phyloP scores from a whole-genome alignment of 108 stramenopile genomes.

The Cyclotella sp. region DNA sequence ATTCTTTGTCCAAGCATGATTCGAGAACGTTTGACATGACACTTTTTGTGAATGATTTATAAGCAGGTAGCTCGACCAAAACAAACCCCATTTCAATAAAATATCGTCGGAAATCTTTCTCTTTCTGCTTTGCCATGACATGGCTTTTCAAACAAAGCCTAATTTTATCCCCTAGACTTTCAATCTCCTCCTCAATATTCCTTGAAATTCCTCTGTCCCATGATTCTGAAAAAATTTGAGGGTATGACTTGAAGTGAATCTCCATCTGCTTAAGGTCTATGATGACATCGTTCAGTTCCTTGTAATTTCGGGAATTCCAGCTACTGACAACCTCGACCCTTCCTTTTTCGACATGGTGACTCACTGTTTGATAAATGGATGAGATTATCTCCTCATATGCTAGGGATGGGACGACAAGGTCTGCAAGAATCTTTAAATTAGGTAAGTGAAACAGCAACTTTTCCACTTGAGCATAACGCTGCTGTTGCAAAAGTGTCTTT shows the following conservation, averaged over 20 bases:
- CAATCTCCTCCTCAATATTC: slow-evolving; percentile 56
- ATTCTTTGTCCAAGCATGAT: slow-evolving; percentile 53
- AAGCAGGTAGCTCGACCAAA: slow-evolving; percentile 58
- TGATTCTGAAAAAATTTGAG: slow-evolving; percentile 53
- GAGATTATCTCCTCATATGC: slow-evolving; percentile 28
- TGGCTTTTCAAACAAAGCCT: slow-evolving; percentile 35
- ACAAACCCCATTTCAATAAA: slow-evolving; percentile 66
- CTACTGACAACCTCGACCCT: slow-evolving; percentile 51
- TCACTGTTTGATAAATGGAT: slow-evolving; percentile 44
- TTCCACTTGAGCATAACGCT: slow-evolving; percentile 55
- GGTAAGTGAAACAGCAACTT: slow-evolving; percentile 43
- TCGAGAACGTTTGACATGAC: slow-evolving; percentile 61
- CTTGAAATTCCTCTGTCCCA: slow-evolving; percentile 60
- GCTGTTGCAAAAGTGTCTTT: slow-evolving; percentile 46
- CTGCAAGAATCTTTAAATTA: slow-evolving; percentile 41
- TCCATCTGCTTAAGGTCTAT: slow-evolving; percentile 62
- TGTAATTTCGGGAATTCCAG: slow-evolving; percentile 63
- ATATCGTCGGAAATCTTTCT: slow-evolving; percentile 54
- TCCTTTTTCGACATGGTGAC: slow-evolving; percentile 48
- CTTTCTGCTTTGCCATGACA: slow-evolving; percentile 47
- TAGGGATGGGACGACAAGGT: slow-evolving; percentile 58
- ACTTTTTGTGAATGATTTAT: slow-evolving; percentile 53
- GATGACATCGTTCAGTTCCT: slow-evolving; percentile 58
- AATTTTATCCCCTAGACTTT: slow-evolving; percentile 48
- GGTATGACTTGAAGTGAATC: slow-evolving; percentile 50